phyloP scores from a whole-genome alignment of 2,329 filamentous ascomycete genomes.

The Tolypocladium sp. region DNA sequence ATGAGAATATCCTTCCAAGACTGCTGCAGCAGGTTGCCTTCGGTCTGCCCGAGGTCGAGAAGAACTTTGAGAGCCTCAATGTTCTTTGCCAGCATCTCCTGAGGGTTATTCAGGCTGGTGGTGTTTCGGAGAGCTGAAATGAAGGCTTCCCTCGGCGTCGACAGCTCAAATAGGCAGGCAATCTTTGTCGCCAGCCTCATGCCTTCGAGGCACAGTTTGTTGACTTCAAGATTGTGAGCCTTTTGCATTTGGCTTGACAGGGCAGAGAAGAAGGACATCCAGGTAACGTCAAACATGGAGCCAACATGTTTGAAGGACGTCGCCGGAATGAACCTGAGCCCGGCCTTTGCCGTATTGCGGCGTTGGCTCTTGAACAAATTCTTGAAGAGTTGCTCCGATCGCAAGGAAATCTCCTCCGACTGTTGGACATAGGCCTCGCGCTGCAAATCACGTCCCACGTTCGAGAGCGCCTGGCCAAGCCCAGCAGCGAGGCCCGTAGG shows the following conservation, averaged over 20 bases:
- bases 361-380: constrained; percentile 85
- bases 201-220: constrained; percentile 87
- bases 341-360: constrained; percentile 60
- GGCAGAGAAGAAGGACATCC: constrained; percentile 98
- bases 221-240: constrained; percentile 83
- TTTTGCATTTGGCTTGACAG: constrained; percentile 91
- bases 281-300: constrained; percentile 97
- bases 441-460: constrained; percentile 83
- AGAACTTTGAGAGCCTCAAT: constrained; percentile 88
- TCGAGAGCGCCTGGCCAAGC: constrained; percentile 82
- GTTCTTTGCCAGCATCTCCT: constrained; percentile 93
- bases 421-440: constrained; percentile 90
- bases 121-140: constrained; percentile 87
- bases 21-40: constrained; percentile 79
- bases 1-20: constrained; percentile 96
- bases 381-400: constrained; percentile 80
- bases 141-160: constrained; percentile 91
- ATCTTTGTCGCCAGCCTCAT: constrained; percentile 92
- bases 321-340: constrained; percentile 77
- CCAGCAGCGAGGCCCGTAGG: constrained; percentile 67
- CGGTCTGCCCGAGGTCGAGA: constrained; percentile 83
- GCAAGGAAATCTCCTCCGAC: constrained; percentile 77
- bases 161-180: constrained; percentile 84
- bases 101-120: constrained; percentile 90
- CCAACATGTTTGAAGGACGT: constrained; percentile 92